Percentiles rank a stretch among this genome's conserved stretches.
Evolutionary conservation across 192 early-diverging fungal species (phyloP).

Genomic region (Podila horticola): DNA sequence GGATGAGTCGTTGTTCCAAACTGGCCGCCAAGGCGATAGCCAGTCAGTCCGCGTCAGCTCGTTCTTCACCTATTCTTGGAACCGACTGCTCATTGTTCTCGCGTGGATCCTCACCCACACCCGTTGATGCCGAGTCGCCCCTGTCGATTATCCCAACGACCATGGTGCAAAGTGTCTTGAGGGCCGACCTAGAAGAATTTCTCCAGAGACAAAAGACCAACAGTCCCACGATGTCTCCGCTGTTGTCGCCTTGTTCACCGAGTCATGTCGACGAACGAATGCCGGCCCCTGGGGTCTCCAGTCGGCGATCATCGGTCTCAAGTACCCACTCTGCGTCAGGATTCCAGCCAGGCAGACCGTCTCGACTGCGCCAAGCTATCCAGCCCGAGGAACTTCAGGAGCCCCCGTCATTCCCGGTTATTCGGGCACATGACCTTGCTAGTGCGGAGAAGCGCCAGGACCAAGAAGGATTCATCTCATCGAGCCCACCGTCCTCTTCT

Average conservation of each 20-base stretch:
- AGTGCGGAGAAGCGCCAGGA: neutral
- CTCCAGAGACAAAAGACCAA: neutral
- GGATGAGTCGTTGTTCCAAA: constrained; percentile 44
- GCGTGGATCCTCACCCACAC: neutral
- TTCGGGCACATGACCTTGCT: too few species aligned
- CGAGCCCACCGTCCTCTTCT: neutral
- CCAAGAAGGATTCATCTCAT: neutral
- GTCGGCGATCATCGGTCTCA: neutral
- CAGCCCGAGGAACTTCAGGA: neutral
- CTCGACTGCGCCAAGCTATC: constrained; percentile 31
- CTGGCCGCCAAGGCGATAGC: constrained; percentile 44
- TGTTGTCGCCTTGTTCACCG: too few species aligned
- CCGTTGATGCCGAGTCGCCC: constrained; percentile 15
- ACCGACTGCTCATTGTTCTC: constrained; percentile 38
- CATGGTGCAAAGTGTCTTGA: constrained; percentile 13
- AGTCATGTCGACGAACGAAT: neutral
- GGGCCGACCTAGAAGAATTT: neutral
- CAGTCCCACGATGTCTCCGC: too few species aligned
- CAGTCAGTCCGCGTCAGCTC: constrained; percentile 35
- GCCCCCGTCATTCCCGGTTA: too few species aligned
- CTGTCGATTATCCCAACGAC: constrained; percentile 23
- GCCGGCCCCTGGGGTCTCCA: neutral
- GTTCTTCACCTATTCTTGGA: constrained; percentile 41
- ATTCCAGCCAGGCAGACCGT: constrained; percentile 25
- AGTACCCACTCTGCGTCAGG: neutral